phyloP scores from a whole-genome alignment of 805 yeast species.

The Maudiozyma serrabonitensis region DNA sequence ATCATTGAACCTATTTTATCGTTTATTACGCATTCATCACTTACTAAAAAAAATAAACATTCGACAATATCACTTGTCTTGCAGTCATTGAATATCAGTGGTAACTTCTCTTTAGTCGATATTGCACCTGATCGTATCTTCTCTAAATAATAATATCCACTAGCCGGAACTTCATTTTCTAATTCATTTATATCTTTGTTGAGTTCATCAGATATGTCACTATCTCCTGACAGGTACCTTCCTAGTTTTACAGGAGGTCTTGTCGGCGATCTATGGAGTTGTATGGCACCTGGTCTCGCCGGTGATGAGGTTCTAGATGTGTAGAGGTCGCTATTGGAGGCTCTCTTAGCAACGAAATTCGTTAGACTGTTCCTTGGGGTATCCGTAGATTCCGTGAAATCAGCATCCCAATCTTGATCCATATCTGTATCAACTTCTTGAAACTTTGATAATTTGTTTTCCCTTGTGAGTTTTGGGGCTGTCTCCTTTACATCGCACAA shows the following conservation, averaged over 20 bases:
- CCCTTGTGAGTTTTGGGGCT: neutral
- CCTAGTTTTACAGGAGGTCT: neutral
- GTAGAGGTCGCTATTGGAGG: neutral
- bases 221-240: neutral
- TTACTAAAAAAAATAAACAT: neutral
- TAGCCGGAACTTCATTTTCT: neutral
- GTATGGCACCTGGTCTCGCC: neutral
- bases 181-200: neutral
- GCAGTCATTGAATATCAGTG: conserved; percentile 6
- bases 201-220: neutral
- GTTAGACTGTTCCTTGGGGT: neutral
- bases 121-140: conserved; percentile 1
- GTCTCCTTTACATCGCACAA: conserved; percentile 6
- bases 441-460: conserved; percentile 16
- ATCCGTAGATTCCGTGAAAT: conserved; percentile 15
- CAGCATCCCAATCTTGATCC: conserved; percentile 21
- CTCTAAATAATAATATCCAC: conserved; percentile 5
- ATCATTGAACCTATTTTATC: neutral
- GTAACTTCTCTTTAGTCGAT: neutral
- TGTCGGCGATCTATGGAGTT: neutral
- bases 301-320: neutral
- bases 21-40: neutral
- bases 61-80: conserved; percentile 9
- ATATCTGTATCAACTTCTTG: conserved; percentile 18
- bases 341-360: neutral